phyloP scores from a whole-genome alignment of 768 basidiomycete genomes.

The Mycena indigotica region DNA sequence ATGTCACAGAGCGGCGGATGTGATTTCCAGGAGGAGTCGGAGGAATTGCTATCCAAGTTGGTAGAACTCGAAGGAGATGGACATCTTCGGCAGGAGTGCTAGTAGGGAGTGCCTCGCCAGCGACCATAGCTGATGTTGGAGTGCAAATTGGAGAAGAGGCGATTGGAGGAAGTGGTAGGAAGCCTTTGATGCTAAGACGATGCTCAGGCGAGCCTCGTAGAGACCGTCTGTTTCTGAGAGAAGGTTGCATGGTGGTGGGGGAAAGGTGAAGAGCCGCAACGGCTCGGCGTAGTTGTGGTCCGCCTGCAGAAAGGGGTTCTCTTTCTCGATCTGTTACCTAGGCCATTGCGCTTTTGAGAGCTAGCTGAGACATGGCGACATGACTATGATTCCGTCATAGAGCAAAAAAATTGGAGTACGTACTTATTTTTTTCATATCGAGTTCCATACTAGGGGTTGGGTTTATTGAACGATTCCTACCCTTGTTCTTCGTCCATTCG shows the following conservation, averaged over 20 bases:
- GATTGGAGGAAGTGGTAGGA: slow-evolving; percentile 58
- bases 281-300: background rate
- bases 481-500: no score
- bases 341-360: background rate
- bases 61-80: slow-evolving; percentile 36
- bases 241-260: slow-evolving; percentile 7
- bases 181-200: slow-evolving; percentile 37
- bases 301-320: background rate
- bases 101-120: slow-evolving; percentile 8
- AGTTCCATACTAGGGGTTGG: no score
- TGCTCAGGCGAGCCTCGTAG: slow-evolving; percentile 18
- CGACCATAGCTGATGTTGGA: slow-evolving; percentile 34
- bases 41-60: slow-evolving; percentile 61
- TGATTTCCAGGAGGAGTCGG: slow-evolving; percentile 56
- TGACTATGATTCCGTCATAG: no score
- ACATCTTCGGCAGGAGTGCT: slow-evolving; percentile 20
- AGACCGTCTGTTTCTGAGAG: slow-evolving; percentile 21
- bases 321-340: background rate
- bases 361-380: background rate
- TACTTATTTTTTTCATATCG: no score
- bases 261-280: background rate
- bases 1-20: slow-evolving; percentile 40
- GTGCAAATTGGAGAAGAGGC: slow-evolving; percentile 61
- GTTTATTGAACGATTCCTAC: no score
- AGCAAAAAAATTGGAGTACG: no score